phyloP scores from a whole-genome alignment of 371 early-diverging fungal species.

The Mucor lusitanicus region DNA sequence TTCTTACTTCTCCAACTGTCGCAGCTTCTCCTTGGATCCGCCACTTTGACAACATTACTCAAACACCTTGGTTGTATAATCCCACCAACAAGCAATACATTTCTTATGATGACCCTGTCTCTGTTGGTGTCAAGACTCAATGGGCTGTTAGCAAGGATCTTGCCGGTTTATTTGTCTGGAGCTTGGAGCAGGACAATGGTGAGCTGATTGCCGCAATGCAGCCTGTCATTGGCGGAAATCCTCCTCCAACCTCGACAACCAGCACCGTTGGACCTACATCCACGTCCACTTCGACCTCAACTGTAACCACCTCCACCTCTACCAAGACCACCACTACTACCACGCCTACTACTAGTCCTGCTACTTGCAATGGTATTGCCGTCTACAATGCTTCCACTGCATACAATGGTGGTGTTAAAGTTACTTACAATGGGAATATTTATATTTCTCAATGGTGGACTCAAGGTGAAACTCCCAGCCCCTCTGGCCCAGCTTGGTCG shows the following conservation, averaged over 20 bases:
- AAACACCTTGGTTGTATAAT: conserved; percentile 73
- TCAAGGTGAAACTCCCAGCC: conserved; percentile 30
- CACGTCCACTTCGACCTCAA: not conserved
- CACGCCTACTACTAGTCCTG: conserved; percentile 6
- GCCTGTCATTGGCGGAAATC: conserved; percentile 5
- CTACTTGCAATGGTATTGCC: conserved; percentile 16
- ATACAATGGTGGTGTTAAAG: conserved; percentile 25
- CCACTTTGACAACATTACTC: conserved; percentile 56
- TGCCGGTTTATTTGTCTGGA: conserved; percentile 67
- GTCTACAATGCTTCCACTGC: conserved; percentile 14
- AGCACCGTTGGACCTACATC: conserved; percentile 10
- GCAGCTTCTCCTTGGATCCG: conserved; percentile 67
- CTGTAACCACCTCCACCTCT: not conserved
- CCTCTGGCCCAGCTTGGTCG: not conserved
- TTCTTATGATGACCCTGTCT: conserved; percentile 66
- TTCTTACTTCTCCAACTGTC: conserved; percentile 51
- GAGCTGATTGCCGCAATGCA: conserved; percentile 49
- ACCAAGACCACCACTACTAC: conserved; percentile 2
- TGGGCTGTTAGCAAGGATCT: conserved; percentile 48
- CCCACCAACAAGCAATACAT: conserved; percentile 55
- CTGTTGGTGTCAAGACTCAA: conserved; percentile 56
- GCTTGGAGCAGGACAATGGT: conserved; percentile 49
- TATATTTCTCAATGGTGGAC: conserved; percentile 53
- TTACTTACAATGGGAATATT: conserved; percentile 27
- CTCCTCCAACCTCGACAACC: conserved; percentile 8